Base-by-base conservation (phyloP, 164 flowering plant genomes). In the Liquidambar formosana region DNA sequence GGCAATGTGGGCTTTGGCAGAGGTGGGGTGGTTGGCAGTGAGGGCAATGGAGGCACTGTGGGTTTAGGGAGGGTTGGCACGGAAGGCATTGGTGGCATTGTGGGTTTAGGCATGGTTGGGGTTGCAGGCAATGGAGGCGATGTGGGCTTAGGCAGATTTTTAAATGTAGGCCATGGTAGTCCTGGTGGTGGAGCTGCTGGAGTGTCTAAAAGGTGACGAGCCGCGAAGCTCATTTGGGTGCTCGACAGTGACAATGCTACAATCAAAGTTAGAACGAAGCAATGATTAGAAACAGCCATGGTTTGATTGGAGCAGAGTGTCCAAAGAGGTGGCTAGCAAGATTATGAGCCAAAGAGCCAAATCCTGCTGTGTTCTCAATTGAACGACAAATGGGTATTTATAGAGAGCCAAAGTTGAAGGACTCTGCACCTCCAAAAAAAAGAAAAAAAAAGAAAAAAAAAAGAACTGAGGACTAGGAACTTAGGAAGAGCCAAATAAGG, bases 201-300 rank as follows among this genome's bases (percentile, higher is more conserved):
- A 4, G 78, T 64, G 8, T 71, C 70, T 26, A 78, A 16, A 23
- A 78, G 75, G 56, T 63, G 64, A 21, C 75, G 81, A 19, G 75
- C 69, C 10, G 77, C 69, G 16, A 49, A 6, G 64, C 64, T 56
- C 65, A 59, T 14, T 15, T 71, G 18, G 25, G 61, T 19, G 66
- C 58, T 57, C 52, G 72, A 41, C 21, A 66, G 45, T 47, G 69
- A 65, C 43, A 70, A n/a, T 10, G 72, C 65, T 0, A 70, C 1
- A 27, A 70, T 0, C 49, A 73, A 11, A 33, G 57, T 65, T 3
- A 73, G n/a, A 3, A 54, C 0, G 60, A 63, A 57, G 19, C 3
- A 51, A 46, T 33, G 51, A 48, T 57, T 58, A 19, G 26, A 25
- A 65, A 11, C n/a, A 49, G 78, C 75, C 75, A 71, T 53, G 14